Percentiles rank a stretch among this genome's conserved stretches.
Evolutionary conservation across 169 alveolate genomes (phyloP).

Genomic region (Eimeria maxima): DNA sequence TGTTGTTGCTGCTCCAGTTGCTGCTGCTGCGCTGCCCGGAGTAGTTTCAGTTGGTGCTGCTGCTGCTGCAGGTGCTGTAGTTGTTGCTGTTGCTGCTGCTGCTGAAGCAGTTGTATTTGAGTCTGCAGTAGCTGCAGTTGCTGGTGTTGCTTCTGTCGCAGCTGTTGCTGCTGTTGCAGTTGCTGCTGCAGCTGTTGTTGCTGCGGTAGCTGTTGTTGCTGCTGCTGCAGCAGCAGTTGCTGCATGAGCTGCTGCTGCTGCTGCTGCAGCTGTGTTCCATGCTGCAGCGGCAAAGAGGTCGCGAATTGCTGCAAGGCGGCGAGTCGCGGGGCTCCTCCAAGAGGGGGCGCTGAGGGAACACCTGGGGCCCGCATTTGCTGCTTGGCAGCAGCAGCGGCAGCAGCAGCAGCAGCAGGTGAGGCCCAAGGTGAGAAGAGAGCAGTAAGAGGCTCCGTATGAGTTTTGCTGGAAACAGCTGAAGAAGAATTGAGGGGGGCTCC

Average conservation of each 20-base stretch:
- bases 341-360: not conserved
- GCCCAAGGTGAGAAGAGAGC: not conserved
- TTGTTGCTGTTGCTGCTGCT: constrained; percentile 14
- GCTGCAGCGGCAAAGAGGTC: not conserved
- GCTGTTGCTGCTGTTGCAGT: constrained; percentile 11
- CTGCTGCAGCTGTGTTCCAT: constrained; percentile 29
- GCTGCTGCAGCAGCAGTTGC: constrained; percentile 1
- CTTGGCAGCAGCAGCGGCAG: not conserved
- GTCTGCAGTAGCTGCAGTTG: not conserved
- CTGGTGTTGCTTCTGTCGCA: constrained; percentile 11
- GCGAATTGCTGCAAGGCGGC: not conserved
- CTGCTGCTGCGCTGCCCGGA: not conserved
- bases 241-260: constrained; percentile 46
- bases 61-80: not conserved
- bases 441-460: not conserved
- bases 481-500: not conserved
- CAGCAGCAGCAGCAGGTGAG: not conserved
- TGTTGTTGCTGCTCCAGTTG: constrained; percentile 2
- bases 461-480: not conserved
- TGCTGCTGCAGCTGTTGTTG: not conserved
- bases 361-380: constrained; percentile 6
- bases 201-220: constrained; percentile 13
- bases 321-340: not conserved
- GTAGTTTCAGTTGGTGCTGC: not conserved
- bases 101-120: not conserved